Evolutionary conservation across 768 basidiomycete genomes (phyloP).

Genomic region (Boletus rubroflammeus): DNA sequence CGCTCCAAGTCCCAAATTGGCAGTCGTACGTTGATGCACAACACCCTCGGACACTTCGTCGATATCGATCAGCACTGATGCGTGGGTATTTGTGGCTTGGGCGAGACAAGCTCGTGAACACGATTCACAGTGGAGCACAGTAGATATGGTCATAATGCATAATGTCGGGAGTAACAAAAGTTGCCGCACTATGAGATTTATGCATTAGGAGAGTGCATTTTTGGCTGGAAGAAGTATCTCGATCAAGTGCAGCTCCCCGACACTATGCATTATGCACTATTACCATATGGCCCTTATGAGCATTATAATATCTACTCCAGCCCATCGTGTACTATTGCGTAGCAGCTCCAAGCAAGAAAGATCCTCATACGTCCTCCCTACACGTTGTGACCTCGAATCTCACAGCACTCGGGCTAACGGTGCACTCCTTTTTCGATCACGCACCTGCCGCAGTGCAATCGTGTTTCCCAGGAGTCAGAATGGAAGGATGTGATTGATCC

Average conservation of each 20-base stretch:
- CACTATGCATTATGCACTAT: too few species aligned
- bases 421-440: not conserved
- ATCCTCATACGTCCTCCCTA: constrained; percentile 8
- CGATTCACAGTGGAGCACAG: not conserved
- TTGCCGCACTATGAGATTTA: too few species aligned
- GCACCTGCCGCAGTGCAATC: not conserved
- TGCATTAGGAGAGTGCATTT: too few species aligned
- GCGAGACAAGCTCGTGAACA: not conserved
- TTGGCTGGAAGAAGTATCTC: too few species aligned
- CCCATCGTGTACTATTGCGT: not conserved
- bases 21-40: not conserved
- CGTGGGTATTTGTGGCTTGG: not conserved
- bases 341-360: not conserved
- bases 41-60: not conserved
- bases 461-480: constrained; percentile 11
- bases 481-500: constrained; percentile 12
- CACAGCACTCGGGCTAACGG: not conserved
- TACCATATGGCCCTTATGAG: too few species aligned
- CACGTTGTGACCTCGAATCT: constrained; percentile 13
- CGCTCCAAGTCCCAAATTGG: not conserved
- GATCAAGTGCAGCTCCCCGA: too few species aligned
- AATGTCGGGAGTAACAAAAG: too few species aligned
- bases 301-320: not conserved
- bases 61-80: not conserved
- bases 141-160: too few species aligned